Evolutionary conservation across 768 basidiomycete species (phyloP).

Genomic region (Xerocomus brunneocitrinus): DNA sequence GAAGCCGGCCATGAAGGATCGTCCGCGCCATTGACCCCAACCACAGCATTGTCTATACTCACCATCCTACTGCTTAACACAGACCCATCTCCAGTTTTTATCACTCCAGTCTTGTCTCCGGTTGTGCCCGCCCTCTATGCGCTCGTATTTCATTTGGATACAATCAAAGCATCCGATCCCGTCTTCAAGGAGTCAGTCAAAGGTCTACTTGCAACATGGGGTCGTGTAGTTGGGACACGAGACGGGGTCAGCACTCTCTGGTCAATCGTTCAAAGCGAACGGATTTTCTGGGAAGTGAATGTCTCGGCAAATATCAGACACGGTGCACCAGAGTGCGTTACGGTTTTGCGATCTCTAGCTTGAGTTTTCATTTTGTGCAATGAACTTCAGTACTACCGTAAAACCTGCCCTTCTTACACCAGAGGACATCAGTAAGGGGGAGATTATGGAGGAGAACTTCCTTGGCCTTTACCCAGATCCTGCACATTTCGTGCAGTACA

Average conservation of each 20-base stretch:
- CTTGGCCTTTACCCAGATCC: constrained; percentile 77
- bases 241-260: constrained; percentile 57
- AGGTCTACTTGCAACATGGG: constrained; percentile 72
- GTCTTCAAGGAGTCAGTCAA: constrained; percentile 52
- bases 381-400: constrained; percentile 17
- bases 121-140: constrained; percentile 65
- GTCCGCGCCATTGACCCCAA: constrained; percentile 23
- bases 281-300: constrained; percentile 53
- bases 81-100: constrained; percentile 71
- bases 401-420: constrained; percentile 49
- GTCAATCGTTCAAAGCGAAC: constrained; percentile 50
- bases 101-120: constrained; percentile 62
- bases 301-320: constrained; percentile 48
- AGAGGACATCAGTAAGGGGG: constrained; percentile 38
- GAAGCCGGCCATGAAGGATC: constrained; percentile 1
- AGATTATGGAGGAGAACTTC: constrained; percentile 43
- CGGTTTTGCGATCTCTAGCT: background rate
- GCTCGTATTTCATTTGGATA: constrained; percentile 51
- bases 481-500: constrained; percentile 55
- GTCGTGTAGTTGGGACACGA: constrained; percentile 49
- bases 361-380: background rate
- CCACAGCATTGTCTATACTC: constrained; percentile 46
- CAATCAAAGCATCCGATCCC: constrained; percentile 59
- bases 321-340: constrained; percentile 39
- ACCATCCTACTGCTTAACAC: constrained; percentile 62